phyloP scores from a whole-genome alignment of 805 yeast genomes.

The Candida pseudoglaebosa region DNA sequence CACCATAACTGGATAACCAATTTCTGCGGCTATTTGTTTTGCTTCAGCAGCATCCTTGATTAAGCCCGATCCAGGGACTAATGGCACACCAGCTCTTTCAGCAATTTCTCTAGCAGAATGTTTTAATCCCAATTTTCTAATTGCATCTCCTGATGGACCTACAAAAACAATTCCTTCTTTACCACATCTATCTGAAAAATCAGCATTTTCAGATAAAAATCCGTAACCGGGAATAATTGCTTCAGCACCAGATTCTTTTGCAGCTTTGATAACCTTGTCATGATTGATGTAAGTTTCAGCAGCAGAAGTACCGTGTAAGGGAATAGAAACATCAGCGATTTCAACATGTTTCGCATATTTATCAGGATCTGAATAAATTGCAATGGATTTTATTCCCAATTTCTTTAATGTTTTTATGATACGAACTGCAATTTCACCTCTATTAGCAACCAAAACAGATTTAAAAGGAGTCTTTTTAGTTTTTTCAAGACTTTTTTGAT shows the following conservation, averaged over 20 bases:
- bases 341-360: constrained; percentile 82
- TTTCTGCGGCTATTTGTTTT: constrained; percentile 60
- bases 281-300: constrained; percentile 86
- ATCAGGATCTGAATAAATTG: constrained; percentile 89
- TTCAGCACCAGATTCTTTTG: constrained; percentile 77
- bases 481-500: constrained; percentile 38
- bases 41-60: constrained; percentile 74
- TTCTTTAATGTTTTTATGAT: constrained; percentile 85
- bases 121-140: constrained; percentile 85
- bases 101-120: constrained; percentile 98
- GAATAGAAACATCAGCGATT: constrained; percentile 76
- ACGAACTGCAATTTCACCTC: constrained; percentile 97
- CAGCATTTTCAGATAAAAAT: constrained; percentile 93
- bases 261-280: constrained; percentile 83
- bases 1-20: constrained; percentile 91
- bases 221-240: constrained; percentile 99
- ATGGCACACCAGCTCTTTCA: constrained; percentile 83
- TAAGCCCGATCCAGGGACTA: constrained; percentile 95
- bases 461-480: constrained; percentile 57
- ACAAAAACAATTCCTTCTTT: constrained; percentile 84
- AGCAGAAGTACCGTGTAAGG: constrained; percentile 77
- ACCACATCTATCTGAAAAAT: constrained; percentile 84
- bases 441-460: constrained; percentile 88
- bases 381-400: constrained; percentile 72
- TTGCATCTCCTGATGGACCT: constrained; percentile 96